Conservation (phyloP, 179 eudicot species). For the Silene noctiflora region DNA sequence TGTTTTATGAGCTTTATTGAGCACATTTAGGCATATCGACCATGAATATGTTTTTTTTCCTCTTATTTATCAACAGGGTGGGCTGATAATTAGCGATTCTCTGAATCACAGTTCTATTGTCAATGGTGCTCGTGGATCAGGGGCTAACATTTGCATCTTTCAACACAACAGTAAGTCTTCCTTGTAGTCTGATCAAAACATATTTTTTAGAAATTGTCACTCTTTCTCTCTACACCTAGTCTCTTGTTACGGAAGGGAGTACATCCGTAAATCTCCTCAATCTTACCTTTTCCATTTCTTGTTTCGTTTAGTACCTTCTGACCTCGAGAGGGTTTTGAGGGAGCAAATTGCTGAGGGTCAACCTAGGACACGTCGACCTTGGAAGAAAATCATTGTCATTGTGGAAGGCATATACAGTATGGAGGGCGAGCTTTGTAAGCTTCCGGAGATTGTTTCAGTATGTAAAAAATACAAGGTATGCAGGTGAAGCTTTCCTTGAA, state of each 20-base stretch:
- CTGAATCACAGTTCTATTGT: conserved; percentile 44
- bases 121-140: conserved; percentile 97
- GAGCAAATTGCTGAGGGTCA: conserved; percentile 94
- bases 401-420: conserved; percentile 99
- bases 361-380: conserved; percentile 96
- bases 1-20: not conserved
- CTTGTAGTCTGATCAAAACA: not conserved
- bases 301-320: conserved; percentile 57
- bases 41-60: not conserved
- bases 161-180: conserved; percentile 82
- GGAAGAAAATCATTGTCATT: conserved; percentile 93
- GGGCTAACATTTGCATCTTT: conserved; percentile 76
- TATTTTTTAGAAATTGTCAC: not conserved
- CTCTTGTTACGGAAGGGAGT: not conserved
- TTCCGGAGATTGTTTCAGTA: conserved; percentile 83
- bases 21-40: not conserved
- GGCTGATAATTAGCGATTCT: conserved; percentile 90
- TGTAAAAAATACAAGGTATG: conserved; percentile 97
- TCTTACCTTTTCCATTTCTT: conserved; percentile 9
- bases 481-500: not conserved
- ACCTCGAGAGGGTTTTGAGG: conserved; percentile 81
- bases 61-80: conserved; percentile 27
- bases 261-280: not conserved
- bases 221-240: not conserved
- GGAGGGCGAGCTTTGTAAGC: conserved; percentile 98